Conservation (phyloP, 2,329 filamentous ascomycete genomes). For the Paecilomyces variotii region DNA sequence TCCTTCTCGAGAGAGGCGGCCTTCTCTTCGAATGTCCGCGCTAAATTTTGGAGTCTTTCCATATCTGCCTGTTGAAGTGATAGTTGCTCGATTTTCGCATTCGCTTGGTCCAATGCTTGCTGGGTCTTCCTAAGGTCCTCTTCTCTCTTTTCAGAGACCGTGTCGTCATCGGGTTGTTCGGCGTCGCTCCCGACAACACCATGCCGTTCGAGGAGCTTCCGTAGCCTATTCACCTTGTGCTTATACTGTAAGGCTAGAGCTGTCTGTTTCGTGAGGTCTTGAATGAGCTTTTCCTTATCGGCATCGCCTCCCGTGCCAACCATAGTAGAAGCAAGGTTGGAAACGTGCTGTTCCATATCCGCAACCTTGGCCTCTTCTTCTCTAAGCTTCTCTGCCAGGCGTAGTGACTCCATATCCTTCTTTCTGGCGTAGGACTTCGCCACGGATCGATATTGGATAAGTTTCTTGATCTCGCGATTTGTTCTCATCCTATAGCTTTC, state of each 20-base stretch:
- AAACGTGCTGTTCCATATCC: constrained; percentile 37
- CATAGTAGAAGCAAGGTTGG: constrained; percentile 34
- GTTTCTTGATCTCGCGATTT: constrained; percentile 51
- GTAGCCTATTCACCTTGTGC: constrained; percentile 31
- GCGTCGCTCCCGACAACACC: constrained; percentile 26
- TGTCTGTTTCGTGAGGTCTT: constrained; percentile 37
- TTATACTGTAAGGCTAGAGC: constrained; percentile 38
- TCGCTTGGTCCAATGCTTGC: constrained; percentile 27
- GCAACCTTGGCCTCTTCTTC: constrained; percentile 41
- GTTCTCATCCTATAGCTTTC: constrained; percentile 51
- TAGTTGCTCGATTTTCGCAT: constrained; percentile 26
- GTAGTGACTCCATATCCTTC: constrained; percentile 49
- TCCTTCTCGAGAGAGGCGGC: constrained; percentile 33
- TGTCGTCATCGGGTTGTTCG: constrained; percentile 14
- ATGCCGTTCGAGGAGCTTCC: constrained; percentile 30
- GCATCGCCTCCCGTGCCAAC: constrained; percentile 19
- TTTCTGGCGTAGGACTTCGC: constrained; percentile 53
- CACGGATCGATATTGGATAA: constrained; percentile 52
- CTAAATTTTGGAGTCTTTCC: constrained; percentile 25
- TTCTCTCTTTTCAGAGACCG: constrained; percentile 9
- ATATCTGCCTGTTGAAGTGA: constrained; percentile 25
- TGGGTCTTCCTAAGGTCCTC: constrained; percentile 24
- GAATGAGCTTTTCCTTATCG: constrained; percentile 34
- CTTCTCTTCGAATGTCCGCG: constrained; percentile 33
- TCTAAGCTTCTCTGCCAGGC: constrained; percentile 44